Conservation (phyloP, 192 early-diverging fungal species). For the Backusella luteola region DNA sequence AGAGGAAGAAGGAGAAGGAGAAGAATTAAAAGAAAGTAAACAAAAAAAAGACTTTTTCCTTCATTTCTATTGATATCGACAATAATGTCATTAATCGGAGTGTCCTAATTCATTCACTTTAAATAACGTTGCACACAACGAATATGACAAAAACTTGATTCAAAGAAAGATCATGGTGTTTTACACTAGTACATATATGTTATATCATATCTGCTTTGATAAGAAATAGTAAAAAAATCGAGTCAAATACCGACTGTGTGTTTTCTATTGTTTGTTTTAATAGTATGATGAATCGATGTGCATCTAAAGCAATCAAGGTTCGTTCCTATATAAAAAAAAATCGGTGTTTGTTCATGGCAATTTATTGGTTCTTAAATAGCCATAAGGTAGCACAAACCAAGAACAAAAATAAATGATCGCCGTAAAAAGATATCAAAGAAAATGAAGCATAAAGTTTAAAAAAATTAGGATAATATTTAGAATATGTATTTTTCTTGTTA, state of each 20-base stretch:
- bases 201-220: neutral
- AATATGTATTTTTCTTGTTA: neutral
- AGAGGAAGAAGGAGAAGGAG: neutral
- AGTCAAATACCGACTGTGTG: neutral
- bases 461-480: neutral
- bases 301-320: neutral
- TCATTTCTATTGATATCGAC: slow-evolving; percentile 2
- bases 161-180: neutral
- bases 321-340: neutral
- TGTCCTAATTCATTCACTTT: neutral
- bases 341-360: neutral
- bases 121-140: neutral
- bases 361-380: neutral
- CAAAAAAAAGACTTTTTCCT: neutral
- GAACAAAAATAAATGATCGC: neutral
- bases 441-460: neutral
- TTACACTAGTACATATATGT: neutral
- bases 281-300: neutral
- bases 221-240: neutral
- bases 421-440: neutral
- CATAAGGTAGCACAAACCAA: neutral
- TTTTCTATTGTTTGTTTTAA: neutral
- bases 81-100: slow-evolving; percentile 2
- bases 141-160: neutral
- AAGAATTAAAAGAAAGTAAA: neutral